Conservation (phyloP, 202 grass and related monocot genomes). For the Saccharum hybrid region DNA sequence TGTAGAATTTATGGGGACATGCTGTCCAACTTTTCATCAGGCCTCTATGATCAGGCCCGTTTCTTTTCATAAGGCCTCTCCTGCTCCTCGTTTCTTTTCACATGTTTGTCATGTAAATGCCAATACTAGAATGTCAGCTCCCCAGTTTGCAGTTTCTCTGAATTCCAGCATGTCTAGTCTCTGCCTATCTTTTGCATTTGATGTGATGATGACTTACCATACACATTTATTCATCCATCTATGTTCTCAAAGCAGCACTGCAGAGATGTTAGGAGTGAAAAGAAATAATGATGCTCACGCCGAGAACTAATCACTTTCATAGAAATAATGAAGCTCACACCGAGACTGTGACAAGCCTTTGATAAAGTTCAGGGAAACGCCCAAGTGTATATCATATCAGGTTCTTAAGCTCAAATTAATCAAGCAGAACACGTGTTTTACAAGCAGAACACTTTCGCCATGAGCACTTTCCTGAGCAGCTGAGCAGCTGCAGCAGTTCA, state of each 20-base stretch:
- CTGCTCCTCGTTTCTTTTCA: too few species aligned
- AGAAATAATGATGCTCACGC: not conserved
- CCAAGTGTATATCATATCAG: slow-evolving; percentile 28
- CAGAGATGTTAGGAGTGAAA: not conserved
- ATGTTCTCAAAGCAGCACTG: not conserved
- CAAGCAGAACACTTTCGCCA: too few species aligned
- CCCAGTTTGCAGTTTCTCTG: not conserved
- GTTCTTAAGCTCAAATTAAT: slow-evolving; percentile 41
- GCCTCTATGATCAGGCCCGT: too few species aligned
- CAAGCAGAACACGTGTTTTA: slow-evolving; percentile 37
- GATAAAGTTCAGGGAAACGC: not conserved
- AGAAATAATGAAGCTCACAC: not conserved
- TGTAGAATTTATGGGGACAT: too few species aligned
- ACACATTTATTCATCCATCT: not conserved
- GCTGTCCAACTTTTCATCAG: too few species aligned
- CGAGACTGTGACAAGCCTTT: not conserved
- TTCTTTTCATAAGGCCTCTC: too few species aligned
- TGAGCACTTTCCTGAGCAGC: too few species aligned
- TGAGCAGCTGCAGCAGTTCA: too few species aligned
- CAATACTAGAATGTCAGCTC: too few species aligned
- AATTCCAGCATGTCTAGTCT: too few species aligned
- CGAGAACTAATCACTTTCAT: not conserved
- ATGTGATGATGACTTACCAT: slow-evolving; percentile 10
- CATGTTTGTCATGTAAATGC: too few species aligned
- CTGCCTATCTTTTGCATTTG: not conserved